Evolutionary conservation across 768 basidiomycete species (phyloP).

Genomic region (Podaxis rugospora): DNA sequence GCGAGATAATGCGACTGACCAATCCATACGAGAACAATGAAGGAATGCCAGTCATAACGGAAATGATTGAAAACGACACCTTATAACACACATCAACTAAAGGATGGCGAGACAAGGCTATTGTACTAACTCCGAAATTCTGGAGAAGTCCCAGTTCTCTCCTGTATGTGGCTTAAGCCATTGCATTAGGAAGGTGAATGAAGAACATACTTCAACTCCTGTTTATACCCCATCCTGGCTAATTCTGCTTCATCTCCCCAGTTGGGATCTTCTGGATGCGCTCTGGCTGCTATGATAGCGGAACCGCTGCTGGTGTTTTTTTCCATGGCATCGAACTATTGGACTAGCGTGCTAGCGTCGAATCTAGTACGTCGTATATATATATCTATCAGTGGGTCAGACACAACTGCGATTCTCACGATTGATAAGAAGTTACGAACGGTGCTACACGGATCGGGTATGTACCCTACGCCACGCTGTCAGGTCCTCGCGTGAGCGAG

Average conservation of each 20-base stretch:
- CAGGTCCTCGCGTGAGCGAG: not conserved
- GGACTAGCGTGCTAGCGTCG: not conserved
- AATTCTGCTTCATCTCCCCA: conserved; percentile 55
- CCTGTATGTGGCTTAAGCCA: conserved; percentile 25
- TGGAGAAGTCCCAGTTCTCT: conserved; percentile 48
- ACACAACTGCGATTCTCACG: not conserved
- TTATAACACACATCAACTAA: conserved; percentile 16
- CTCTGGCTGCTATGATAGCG: not conserved
- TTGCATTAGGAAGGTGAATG: not conserved
- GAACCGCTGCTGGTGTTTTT: not conserved
- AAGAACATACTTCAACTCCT: conserved; percentile 52
- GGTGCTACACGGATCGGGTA: not conserved
- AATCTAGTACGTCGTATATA: not conserved
- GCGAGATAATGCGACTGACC: conserved; percentile 33
- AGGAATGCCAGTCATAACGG: conserved; percentile 67
- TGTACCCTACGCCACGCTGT: not conserved
- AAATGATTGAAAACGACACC: conserved; percentile 73
- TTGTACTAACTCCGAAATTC: conserved; percentile 57
- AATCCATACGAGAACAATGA: conserved; percentile 67
- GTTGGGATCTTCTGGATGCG: not conserved
- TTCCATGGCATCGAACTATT: not conserved
- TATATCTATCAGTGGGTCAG: not conserved
- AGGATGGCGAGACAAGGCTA: not conserved
- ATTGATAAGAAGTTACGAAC: not conserved
- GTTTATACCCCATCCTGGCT: conserved; percentile 69